These are phyloP conservation scores for Phoma herbarum DNA, from an alignment of 2,329 filamentous ascomycete species.

Conservation along the genomic window DNA sequence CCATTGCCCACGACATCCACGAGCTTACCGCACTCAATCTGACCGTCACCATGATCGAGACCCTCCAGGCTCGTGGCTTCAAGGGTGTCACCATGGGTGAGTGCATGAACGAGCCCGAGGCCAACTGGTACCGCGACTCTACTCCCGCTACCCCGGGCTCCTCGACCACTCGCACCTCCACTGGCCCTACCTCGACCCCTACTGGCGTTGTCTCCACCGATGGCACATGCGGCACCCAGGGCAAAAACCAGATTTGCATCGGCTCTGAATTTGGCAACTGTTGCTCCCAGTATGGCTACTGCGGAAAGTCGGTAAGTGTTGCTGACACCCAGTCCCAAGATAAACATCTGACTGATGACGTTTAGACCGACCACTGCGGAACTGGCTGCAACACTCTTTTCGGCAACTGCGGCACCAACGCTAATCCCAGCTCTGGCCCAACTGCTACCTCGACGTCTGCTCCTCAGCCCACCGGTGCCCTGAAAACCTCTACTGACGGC, in stretches of 20 bases:
- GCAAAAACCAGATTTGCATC: constrained; percentile 31
- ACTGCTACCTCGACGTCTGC: constrained; percentile 21
- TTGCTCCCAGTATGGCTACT: constrained; percentile 56
- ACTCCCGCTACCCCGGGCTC: constrained; percentile 39
- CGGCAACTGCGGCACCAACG: constrained; percentile 35
- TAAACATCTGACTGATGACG: background rate
- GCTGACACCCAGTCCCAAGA: background rate
- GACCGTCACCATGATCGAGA: constrained; percentile 56
- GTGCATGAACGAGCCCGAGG: constrained; percentile 55
- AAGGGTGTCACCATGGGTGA: constrained; percentile 59
- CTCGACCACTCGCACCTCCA: constrained; percentile 33
- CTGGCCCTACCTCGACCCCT: constrained; percentile 29
- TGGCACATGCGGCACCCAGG: constrained; percentile 34
- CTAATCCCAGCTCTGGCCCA: constrained; percentile 12
- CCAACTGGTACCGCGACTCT: constrained; percentile 60
- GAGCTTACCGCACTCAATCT: constrained; percentile 56
- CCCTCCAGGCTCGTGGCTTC: constrained; percentile 50
- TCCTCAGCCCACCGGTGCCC: constrained; percentile 21
- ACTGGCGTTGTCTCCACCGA: constrained; percentile 33
- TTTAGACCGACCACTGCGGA: constrained; percentile 23
- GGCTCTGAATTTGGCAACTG: constrained; percentile 52
- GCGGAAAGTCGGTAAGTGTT: constrained; percentile 36
- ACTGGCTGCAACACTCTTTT: constrained; percentile 35
- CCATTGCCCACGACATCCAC: constrained; percentile 63
- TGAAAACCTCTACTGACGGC: constrained; percentile 32